Evolutionary conservation across 2,329 filamentous ascomycete genomes (phyloP), one percentile per base, ranked within the genome.

Genomic region (Nothomitra cinnamomea): DNA sequence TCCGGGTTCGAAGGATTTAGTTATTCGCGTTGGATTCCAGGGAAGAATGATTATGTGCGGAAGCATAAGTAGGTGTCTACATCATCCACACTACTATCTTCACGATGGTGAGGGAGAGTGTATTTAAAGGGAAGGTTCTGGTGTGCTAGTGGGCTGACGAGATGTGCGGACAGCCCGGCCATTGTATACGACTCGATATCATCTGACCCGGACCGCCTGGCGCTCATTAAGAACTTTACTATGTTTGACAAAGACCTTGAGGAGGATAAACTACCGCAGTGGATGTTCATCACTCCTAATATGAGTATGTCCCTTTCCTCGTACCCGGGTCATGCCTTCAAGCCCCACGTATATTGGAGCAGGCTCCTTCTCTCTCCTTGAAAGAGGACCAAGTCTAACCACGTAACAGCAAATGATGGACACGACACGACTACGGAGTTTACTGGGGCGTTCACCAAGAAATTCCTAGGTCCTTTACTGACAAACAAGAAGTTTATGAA

Each of bases 211-310:
- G 72, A 78, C 19, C 80, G 84, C 28, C 70, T 85, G 1, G 73
- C 76, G 5, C 74, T 79, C 63, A 82, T 85, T 67, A 90, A 92
- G 74, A 88, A 87, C 68, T 70, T 86, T 55, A 81, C 73, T 51
- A 63, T 73, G 59, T 88, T 90, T 69, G 73, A 82, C 60, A 68
- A 75, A 49, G 86, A 92, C 60, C 72, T 89, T 13, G 68, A 74
- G 55, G 70, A 68, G 57, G 67, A 80, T 61, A 74, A 69, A 43
- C 75, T 89, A 15, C 85, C 85, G 1, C 85, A 89, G 69, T 84
- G 79, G 67, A 72, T 75, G 56, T 84, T 83, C 66, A 77, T 84
- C 62, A 83, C 82, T 0, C 82, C 81, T 2, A 84, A 86, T 70
- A 83, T 85, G 81, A 38, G 35, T 38, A 15, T 38, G 15, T 38